Evolutionary conservation across 177 flowering plant species (phyloP).

Genomic region (Vitis hybrid): DNA sequence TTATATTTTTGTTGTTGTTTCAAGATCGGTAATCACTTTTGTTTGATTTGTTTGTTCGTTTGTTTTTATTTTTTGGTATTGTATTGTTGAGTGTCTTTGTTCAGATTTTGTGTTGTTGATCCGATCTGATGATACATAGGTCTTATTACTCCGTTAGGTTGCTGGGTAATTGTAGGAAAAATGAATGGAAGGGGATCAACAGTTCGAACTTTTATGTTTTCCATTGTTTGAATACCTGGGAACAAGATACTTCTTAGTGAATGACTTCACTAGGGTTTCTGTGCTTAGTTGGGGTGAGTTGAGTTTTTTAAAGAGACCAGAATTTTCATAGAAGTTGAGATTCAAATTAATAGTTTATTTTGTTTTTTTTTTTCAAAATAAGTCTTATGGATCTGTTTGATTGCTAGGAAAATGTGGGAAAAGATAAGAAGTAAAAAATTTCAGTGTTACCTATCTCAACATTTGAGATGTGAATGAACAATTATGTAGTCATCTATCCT

Average conservation of each 20-base stretch:
- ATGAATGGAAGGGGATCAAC: background rate
- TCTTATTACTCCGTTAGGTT: background rate
- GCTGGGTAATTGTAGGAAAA: background rate
- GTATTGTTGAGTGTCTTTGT: background rate
- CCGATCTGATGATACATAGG: background rate
- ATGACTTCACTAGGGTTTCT: too few relatives aligned
- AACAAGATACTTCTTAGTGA: background rate
- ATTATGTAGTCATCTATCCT: too few relatives aligned
- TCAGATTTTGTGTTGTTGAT: background rate
- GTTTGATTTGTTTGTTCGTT: background rate
- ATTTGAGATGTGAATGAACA: too few relatives aligned
- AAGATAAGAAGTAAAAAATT: background rate
- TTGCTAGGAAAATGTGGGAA: background rate
- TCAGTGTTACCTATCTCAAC: too few relatives aligned
- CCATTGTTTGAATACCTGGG: background rate
- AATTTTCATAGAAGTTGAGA: too few relatives aligned
- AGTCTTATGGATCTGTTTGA: constrained; percentile 4
- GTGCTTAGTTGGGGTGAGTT: too few relatives aligned
- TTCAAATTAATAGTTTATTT: too few relatives aligned
- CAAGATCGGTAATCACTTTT: background rate
- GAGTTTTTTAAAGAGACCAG: too few relatives aligned
- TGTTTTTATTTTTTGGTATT: background rate
- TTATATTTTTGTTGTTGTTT: background rate
- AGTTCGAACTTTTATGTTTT: background rate
- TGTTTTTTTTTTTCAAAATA: too few relatives aligned